phyloP scores from a whole-genome alignment of 2,329 filamentous ascomycete species.

The Aspergillus sclerotialis region DNA sequence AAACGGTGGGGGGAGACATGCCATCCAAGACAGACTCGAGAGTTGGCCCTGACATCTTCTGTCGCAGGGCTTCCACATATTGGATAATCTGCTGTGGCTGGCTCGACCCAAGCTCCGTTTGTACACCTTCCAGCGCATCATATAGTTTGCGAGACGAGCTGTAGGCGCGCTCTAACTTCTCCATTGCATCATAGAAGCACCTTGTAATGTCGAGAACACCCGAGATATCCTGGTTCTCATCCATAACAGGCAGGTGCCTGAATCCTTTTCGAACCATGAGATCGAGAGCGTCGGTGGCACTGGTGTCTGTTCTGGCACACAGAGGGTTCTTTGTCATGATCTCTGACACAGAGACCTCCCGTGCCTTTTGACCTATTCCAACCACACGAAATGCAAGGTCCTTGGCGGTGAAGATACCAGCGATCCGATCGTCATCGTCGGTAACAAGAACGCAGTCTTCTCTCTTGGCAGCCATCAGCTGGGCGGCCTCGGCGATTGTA shows the following conservation, averaged over 20 bases:
- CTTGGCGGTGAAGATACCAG: constrained; percentile 98
- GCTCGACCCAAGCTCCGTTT: constrained; percentile 90
- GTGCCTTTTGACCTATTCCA: constrained; percentile 80
- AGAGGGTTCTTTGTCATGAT: constrained; percentile 99
- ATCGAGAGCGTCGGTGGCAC: constrained; percentile 92
- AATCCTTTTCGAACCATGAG: constrained; percentile 98
- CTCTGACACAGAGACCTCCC: constrained; percentile 85
- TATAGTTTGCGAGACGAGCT: constrained; percentile 97
- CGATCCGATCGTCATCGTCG: constrained; percentile 94
- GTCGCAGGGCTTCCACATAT: constrained; percentile 90
- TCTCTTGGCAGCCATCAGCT: constrained; percentile 97
- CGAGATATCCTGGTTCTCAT: constrained; percentile 98
- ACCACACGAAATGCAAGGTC: constrained; percentile 97
- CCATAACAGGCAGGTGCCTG: constrained; percentile 96
- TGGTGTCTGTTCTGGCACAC: constrained; percentile 94
- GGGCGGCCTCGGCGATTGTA: constrained; percentile 90
- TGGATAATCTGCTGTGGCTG: constrained; percentile 98
- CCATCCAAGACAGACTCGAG: constrained; percentile 91
- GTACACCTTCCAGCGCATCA: constrained; percentile 93
- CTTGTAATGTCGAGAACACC: constrained; percentile 98
- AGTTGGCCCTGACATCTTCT: constrained; percentile 97
- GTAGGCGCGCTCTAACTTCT: constrained; percentile 96
- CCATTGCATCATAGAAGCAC: constrained; percentile 99
- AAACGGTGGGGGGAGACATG: constrained; percentile 86
- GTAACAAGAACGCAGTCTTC: constrained; percentile 98